Evolutionary conservation across 2,329 filamentous ascomycete species (phyloP).

Genomic region (Ilyonectria mors-panacis): DNA sequence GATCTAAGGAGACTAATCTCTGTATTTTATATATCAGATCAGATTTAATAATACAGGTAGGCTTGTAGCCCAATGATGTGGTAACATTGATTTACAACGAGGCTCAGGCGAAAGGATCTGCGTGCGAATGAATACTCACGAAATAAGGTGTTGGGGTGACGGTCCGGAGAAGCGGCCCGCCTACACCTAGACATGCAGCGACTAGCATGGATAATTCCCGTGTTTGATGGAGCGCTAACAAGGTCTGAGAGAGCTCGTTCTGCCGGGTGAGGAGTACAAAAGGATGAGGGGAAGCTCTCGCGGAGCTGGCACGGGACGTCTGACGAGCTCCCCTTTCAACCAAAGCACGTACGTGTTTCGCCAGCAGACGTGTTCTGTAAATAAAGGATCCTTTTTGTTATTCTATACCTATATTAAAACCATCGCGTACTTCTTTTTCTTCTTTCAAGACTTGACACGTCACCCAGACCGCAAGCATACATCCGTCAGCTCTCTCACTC

Average conservation of each 20-base stretch:
- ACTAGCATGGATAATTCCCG: not conserved
- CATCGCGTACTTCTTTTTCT: not conserved
- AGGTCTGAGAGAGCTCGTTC: conserved; percentile 2
- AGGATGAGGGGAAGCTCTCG: conserved; percentile 13
- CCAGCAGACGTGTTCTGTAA: not conserved
- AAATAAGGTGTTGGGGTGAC: not conserved
- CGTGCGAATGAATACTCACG: not conserved
- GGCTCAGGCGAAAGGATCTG: no score
- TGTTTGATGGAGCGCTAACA: not conserved
- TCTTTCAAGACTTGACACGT: not conserved
- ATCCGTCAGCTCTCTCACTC: not conserved
- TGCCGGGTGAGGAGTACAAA: conserved; percentile 10
- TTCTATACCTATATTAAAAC: not conserved
- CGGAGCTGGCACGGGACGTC: not conserved
- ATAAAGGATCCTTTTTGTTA: not conserved
- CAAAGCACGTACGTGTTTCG: not conserved
- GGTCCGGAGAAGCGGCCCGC: not conserved
- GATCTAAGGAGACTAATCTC: no score
- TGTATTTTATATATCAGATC: no score
- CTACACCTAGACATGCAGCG: not conserved
- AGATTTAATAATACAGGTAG: no score
- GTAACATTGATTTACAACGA: no score
- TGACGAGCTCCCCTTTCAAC: not conserved
- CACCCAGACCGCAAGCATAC: not conserved
- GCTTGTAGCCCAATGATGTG: no score